Percentiles rank a stretch among this genome's conserved stretches.
phyloP scores from a whole-genome alignment of 169 alveolate genomes.

The Pseudocohnilembus persalinus region DNA sequence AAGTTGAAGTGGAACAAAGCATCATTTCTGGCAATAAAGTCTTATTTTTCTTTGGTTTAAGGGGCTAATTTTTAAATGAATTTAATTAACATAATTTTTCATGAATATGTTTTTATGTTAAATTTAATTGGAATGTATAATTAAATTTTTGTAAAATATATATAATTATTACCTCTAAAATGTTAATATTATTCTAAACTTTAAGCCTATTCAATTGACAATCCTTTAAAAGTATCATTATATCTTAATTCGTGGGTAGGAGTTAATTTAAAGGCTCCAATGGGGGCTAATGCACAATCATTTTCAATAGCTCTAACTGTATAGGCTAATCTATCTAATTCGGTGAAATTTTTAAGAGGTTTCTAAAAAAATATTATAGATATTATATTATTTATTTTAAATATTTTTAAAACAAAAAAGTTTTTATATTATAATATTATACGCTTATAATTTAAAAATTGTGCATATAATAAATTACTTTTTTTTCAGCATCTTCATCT shows the following conservation, averaged over 20 bases:
- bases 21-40: constrained; percentile 53
- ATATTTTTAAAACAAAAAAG: not conserved
- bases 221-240: constrained; percentile 81
- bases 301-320: constrained; percentile 82
- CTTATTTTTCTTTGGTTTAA: constrained; percentile 46
- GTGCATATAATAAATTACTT: not conserved
- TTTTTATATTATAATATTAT: not conserved
- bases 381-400: not conserved
- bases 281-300: constrained; percentile 78
- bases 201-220: constrained; percentile 39
- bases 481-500: not conserved
- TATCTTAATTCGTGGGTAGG: constrained; percentile 78
- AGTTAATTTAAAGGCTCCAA: constrained; percentile 75
- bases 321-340: constrained; percentile 78
- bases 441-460: not conserved
- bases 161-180: constrained; percentile 55
- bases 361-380: constrained; percentile 27
- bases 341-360: constrained; percentile 58
- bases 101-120: not conserved
- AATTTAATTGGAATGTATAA: no score
- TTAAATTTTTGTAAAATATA: no score
- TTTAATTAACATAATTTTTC: not conserved
- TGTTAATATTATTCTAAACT: constrained; percentile 60
- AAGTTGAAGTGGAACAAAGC: constrained; percentile 72
- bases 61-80: constrained; percentile 25